Conservation (phyloP, 169 alveolate species). For the Plasmodium yoelii region DNA sequence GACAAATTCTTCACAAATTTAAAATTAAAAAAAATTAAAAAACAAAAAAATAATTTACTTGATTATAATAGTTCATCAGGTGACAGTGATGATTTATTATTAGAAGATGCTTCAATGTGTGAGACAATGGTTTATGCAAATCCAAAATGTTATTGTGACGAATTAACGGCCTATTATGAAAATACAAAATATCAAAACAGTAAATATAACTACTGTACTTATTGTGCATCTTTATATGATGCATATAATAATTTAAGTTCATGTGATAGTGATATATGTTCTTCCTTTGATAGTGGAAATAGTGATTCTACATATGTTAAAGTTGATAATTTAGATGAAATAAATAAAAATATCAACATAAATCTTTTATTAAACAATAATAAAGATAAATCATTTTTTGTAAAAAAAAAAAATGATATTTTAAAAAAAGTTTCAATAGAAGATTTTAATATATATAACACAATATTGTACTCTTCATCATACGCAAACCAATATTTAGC, state of each 20-base stretch:
- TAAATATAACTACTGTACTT: neutral
- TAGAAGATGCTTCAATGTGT: conserved; percentile 28
- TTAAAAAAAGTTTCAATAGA: conserved; percentile 72
- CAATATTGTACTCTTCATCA: conserved; percentile 61
- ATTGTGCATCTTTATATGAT: conserved; percentile 23
- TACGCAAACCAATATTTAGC: conserved; percentile 72
- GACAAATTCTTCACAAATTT: conserved; percentile 65
- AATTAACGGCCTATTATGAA: conserved; percentile 16
- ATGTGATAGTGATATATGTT: conserved; percentile 51
- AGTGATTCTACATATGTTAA: conserved; percentile 54
- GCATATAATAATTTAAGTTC: conserved; percentile 46
- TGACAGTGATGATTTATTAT: conserved; percentile 54
- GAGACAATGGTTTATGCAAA: conserved; percentile 22
- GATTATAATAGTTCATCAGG: conserved; percentile 67
- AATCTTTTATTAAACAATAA: conserved; percentile 36
- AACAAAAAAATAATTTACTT: conserved; percentile 27
- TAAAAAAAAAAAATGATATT: conserved; percentile 44
- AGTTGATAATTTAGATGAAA: conserved; percentile 59
- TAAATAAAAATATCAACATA: conserved; percentile 56
- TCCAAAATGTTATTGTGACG: conserved; percentile 34
- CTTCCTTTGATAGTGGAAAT: conserved; percentile 69
- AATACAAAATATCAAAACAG: conserved; percentile 4
- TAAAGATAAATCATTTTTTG: conserved; percentile 53
- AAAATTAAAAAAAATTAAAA: conserved; percentile 59
- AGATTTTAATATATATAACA: conserved; percentile 64